These are phyloP conservation scores for Cornus florida DNA, from an alignment of 148 eudicot species.

Conservation along the genomic window DNA sequence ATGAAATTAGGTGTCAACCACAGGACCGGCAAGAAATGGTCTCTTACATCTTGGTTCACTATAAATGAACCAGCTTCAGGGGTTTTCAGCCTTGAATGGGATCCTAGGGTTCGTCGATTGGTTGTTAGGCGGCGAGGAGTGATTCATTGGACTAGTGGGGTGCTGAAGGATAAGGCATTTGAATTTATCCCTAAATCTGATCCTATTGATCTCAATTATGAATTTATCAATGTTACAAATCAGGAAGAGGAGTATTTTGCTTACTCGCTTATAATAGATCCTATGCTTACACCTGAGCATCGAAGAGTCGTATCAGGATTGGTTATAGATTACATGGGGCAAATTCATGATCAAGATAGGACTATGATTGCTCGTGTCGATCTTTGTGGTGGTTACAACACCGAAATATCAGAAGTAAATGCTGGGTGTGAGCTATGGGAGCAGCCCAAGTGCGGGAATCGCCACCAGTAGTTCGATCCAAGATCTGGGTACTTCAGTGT, in stretches of 20 bases:
- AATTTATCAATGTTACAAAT: background rate
- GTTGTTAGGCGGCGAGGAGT: background rate
- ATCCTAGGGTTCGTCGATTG: background rate
- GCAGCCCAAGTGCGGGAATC: too few species aligned
- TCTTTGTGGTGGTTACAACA: too few species aligned
- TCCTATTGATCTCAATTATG: background rate
- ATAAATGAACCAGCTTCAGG: background rate
- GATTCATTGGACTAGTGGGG: slow-evolving; percentile 2
- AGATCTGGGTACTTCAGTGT: too few species aligned
- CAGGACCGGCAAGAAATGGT: background rate
- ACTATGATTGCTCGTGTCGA: too few species aligned
- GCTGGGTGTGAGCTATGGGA: too few species aligned
- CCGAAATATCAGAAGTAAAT: too few species aligned
- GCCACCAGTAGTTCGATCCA: too few species aligned
- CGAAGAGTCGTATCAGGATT: background rate
- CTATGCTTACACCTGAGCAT: background rate
- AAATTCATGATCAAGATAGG: too few species aligned
- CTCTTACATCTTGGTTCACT: background rate
- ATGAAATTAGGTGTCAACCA: slow-evolving; percentile 2
- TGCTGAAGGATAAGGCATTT: background rate
- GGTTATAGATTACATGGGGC: background rate
- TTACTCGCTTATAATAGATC: background rate
- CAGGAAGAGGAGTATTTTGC: background rate
- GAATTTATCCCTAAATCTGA: background rate
- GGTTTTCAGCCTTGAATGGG: slow-evolving; percentile 4